Evolutionary conservation across 257 asterid species (phyloP), one percentile per base, ranked within the genome.

Genomic region (Rhazya stricta): DNA sequence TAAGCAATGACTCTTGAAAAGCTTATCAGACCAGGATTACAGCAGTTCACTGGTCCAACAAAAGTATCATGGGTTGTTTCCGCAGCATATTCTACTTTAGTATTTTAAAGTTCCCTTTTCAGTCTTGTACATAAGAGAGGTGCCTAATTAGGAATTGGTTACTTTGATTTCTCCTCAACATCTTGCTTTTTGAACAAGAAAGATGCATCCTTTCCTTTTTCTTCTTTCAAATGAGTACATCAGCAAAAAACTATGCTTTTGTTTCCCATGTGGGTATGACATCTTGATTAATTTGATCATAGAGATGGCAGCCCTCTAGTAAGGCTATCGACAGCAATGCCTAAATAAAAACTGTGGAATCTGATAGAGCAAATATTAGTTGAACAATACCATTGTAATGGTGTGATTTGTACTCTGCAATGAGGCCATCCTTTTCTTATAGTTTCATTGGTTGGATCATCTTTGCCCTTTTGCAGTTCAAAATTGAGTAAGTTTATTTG

Each of bases 321-420:
- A 30, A 16, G 19, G 41, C 11, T 32, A 13, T 10, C 42, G 25
- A 43, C 41, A 0, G 60, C 15, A 69, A 48, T 30, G n/a, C 27
- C 37, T 1, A 25, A 27, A 29, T 41, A n/a, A n/a, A n/a, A n/a
- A n/a, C n/a, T n/a, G n/a, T 51, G 63, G 63, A 18, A 71, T 6
- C 65, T 50, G 48, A 50, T 34, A 71, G 51, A 71, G 75, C 65
- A 71, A n/a, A 16, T 16, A 30, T 70, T 70, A n/a, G 13, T 56
- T 30, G 74, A 37, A 53, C 21, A 30, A 43, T 51, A 69, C 73
- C 42, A 69, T 69, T 69, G 13, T 30, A 46, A n/a, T 67, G 45
- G 2, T 58, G 65, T 58, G 65, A 58, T 58, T 54, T 54, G 13
- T 54, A 23, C 61, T 54, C 61, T n/a, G 29, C 30, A 23, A 19